Conservation (phyloP, 1,139 yeast species). For the Oligophagozyma castellii region DNA sequence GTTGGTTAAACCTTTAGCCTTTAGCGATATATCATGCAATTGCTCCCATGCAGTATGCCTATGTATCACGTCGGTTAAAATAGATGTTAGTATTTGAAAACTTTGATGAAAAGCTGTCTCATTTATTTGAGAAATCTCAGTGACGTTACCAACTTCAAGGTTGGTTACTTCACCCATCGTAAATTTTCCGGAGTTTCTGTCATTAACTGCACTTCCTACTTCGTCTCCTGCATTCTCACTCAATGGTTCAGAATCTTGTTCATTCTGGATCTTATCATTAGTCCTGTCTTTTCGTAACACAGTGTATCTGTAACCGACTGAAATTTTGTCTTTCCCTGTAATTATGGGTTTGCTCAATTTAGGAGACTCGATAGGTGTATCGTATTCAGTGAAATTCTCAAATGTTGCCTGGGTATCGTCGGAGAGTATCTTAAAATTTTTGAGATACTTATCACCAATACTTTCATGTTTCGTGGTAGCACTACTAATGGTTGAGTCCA, state of each 20-base stretch:
- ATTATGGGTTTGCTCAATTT: too few species aligned
- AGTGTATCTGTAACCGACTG: too few species aligned
- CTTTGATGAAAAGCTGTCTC: conserved; percentile 15
- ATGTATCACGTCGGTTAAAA: conserved; percentile 13
- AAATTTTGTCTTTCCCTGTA: too few species aligned
- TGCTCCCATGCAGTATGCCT: conserved; percentile 9
- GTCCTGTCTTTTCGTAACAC: conserved; percentile 2
- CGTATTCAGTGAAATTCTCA: too few species aligned
- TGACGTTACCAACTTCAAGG: conserved; percentile 8
- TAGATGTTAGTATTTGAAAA: conserved; percentile 13
- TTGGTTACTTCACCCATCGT: not conserved
- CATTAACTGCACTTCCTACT: not conserved
- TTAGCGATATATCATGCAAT: conserved; percentile 8
- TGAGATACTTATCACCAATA: not conserved
- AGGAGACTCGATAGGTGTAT: too few species aligned
- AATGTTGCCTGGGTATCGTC: too few species aligned
- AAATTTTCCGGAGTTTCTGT: not conserved
- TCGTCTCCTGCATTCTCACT: conserved; percentile 1
- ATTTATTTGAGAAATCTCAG: conserved; percentile 9
- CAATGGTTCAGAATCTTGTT: conserved; percentile 1
- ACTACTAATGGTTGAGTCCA: not conserved
- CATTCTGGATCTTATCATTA: conserved; percentile 4
- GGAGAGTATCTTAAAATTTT: too few species aligned
- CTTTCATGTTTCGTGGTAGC: not conserved
- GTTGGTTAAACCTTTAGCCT: conserved; percentile 7